Base-by-base conservation (phyloP, 768 basidiomycete species). In the Pleurotus sapidus region DNA sequence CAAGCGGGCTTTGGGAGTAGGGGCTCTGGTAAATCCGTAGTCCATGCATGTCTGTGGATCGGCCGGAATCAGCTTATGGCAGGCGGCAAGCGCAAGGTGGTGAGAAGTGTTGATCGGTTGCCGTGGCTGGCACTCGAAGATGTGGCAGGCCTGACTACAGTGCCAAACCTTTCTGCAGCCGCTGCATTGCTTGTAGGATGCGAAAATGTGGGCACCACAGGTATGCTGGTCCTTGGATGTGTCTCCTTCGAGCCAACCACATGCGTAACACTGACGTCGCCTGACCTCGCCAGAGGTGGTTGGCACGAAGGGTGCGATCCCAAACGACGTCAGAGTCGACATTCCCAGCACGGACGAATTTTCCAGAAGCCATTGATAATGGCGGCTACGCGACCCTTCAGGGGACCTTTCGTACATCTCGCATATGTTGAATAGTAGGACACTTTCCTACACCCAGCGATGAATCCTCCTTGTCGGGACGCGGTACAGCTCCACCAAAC, bases 351-450 rank as follows among this genome's bases (percentile, higher is more conserved):
- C 55, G 40, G 67, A 59, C 42, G 70, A 65, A 56, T 77, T 70
- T 34, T 70, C 18, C 40, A 73, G 59, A 55, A 76, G 73, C 75
- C 76, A 74, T 0, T 67, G 48, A 49, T 71, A 74, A 59, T 70
- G 71, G 7, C 15, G 49, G 14, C 70, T 73, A 49, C 68, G 62
- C 15, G 8, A 14, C 15, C 17, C 2, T 11, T 50, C 46, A 2
- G 72, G 69, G 14, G 71, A 14, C 7, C 46, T 45, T 42, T 68
- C 62, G 59, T 59, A 76, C 1, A 60, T 46, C 2, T 57, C 63
- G 8, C 27, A 30, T 30, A 30, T 30, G 7, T 30, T 8, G 27
- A 9, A 7, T 30, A 43, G 42, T 43, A 43, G 12, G 18, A n/a
- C n/a, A 20, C 3, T 15, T 20, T 39, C 14, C 3, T 5, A n/a